Evolutionary conservation across 768 basidiomycete genomes (phyloP).

Genomic region (Amanita molliuscula): DNA sequence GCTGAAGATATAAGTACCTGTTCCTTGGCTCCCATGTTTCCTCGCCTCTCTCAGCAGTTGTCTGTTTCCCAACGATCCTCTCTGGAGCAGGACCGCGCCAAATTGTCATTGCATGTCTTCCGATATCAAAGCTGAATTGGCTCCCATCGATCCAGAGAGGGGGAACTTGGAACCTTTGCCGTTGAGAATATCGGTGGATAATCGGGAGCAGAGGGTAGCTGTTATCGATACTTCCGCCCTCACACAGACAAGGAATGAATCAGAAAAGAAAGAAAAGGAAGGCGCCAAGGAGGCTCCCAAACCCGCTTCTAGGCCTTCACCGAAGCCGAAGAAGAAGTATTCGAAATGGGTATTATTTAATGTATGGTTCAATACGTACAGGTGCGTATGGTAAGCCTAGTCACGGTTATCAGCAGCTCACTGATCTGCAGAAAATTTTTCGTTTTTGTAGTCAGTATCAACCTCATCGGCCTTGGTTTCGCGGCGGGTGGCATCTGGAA

Average conservation of each 20-base stretch:
- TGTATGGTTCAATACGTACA: constrained; percentile 67
- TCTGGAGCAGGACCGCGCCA: neutral
- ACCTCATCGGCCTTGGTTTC: constrained; percentile 50
- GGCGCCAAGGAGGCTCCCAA: constrained; percentile 27
- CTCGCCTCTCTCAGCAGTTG: constrained; percentile 40
- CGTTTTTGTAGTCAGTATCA: constrained; percentile 46
- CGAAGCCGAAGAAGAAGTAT: constrained; percentile 41
- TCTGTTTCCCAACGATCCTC: constrained; percentile 8
- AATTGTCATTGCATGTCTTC: constrained; percentile 30
- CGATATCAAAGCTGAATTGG: constrained; percentile 24
- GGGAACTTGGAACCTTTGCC: constrained; percentile 39
- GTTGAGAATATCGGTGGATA: constrained; percentile 18
- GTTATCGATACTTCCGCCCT: constrained; percentile 13
- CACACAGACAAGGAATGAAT: neutral
- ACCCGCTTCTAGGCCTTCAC: constrained; percentile 27
- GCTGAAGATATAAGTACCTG: constrained; percentile 12
- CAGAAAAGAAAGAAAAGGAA: constrained; percentile 10
- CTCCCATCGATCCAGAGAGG: constrained; percentile 47
- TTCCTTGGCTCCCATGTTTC: constrained; percentile 59
- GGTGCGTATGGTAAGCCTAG: constrained; percentile 24
- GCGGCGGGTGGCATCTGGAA: constrained; percentile 58
- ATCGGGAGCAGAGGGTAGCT: constrained; percentile 26
- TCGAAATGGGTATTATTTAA: constrained; percentile 49
- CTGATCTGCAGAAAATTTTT: constrained; percentile 53
- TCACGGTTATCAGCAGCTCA: neutral